These are phyloP conservation scores for Diutina neorugosa DNA, from an alignment of 1,139 yeast genomes.

Conservation along the genomic window DNA sequence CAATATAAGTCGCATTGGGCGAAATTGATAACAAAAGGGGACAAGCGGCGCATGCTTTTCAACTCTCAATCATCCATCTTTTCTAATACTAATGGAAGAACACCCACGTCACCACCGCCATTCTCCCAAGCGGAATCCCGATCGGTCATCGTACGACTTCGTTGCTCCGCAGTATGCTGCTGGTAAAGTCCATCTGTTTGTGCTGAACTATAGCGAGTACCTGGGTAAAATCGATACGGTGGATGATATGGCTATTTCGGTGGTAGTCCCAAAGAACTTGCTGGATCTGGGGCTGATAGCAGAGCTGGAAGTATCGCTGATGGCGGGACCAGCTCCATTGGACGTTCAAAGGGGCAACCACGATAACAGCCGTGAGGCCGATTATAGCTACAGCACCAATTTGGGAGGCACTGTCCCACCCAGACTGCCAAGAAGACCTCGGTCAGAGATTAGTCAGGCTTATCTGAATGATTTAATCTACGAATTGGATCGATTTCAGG, in stretches of 20 bases:
- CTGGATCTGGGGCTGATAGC: not conserved
- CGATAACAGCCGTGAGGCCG: not conserved
- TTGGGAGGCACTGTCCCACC: not conserved
- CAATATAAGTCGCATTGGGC: not conserved
- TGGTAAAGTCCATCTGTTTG: not conserved
- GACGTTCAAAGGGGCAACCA: not conserved
- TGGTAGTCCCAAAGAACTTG: not conserved
- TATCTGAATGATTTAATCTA: not conserved
- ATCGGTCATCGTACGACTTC: not conserved
- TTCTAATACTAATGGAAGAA: not conserved
- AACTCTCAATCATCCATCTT: not conserved
- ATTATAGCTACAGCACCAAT: not conserved
- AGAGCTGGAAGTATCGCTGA: not conserved
- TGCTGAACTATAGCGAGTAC: constrained; percentile 1
- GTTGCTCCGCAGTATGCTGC: not conserved
- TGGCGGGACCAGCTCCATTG: not conserved
- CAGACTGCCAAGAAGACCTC: constrained; percentile 1
- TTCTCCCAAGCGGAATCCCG: not conserved
- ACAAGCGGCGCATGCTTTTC: not conserved
- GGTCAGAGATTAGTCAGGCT: not conserved
- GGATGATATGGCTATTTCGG: constrained; percentile 2
- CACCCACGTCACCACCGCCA: not conserved
- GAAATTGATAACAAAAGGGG: not conserved
- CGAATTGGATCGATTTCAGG: not conserved
- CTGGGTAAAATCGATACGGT: not conserved